These are phyloP conservation scores for Thyridium curvatum DNA, from an alignment of 2,329 filamentous ascomycete species.

Conservation along the genomic window DNA sequence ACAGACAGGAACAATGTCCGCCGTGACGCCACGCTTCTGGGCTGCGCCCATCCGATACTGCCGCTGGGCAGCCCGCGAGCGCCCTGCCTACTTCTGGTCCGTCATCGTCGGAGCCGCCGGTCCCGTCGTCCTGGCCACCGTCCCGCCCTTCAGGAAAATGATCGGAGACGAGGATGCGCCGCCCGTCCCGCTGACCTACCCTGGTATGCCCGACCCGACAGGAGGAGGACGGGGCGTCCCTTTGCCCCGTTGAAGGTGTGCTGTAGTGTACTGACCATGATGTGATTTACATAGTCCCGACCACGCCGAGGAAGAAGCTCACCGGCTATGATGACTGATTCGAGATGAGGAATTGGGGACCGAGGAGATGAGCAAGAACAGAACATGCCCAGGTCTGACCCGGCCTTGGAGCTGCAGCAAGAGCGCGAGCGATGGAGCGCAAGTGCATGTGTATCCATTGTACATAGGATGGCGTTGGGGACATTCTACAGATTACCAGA, in stretches of 20 bases:
- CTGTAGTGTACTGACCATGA: not conserved
- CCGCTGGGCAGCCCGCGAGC: conserved; percentile 81
- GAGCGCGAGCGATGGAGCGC: too few relatives aligned
- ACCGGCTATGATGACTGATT: conserved; percentile 51
- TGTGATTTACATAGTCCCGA: conserved; percentile 38
- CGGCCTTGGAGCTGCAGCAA: too few relatives aligned
- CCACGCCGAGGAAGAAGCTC: conserved; percentile 52
- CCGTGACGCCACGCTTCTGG: conserved; percentile 71
- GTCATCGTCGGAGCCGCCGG: conserved; percentile 67
- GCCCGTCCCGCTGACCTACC: conserved; percentile 83
- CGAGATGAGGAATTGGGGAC: not conserved
- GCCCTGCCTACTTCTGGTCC: conserved; percentile 88
- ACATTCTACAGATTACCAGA: too few relatives aligned
- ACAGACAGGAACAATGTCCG: conserved; percentile 48
- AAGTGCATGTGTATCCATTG: conserved; percentile 7
- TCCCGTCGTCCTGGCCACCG: conserved; percentile 62
- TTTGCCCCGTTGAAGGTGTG: not conserved
- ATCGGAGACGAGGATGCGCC: conserved; percentile 69
- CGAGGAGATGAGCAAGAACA: not conserved
- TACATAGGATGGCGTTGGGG: conserved; percentile 15
- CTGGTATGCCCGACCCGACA: conserved; percentile 53
- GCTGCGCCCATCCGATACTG: conserved; percentile 75
- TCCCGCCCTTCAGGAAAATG: conserved; percentile 66
- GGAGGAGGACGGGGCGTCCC: not conserved
- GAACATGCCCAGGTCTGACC: too few relatives aligned